Base-by-base conservation (phyloP, 768 basidiomycete species). In the Nidularia sp. region DNA sequence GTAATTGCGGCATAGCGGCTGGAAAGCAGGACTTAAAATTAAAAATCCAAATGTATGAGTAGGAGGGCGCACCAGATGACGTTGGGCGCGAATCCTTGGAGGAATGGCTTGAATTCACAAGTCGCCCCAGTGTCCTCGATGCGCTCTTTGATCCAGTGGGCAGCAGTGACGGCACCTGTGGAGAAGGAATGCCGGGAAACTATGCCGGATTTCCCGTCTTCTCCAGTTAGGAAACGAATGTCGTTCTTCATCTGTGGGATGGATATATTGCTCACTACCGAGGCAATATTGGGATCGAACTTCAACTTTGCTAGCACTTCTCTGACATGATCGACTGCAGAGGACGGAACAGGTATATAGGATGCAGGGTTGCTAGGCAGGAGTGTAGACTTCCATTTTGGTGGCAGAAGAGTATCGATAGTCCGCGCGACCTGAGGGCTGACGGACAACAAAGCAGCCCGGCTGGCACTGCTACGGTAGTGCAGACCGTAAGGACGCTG, bases 201-300 rank as follows among this genome's bases (percentile, higher is more conserved):
- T 57, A 95, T 88, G 8, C 80, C 80, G 6, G 88, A 90, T 41
- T 69, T 66, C n/a, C 70, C 75, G 58, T 86, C 84, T 65, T 97
- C 93, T 47, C 92, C 93, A 0, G 93, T 93, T 53, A 97, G 81
- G 64, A 83, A 94, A 48, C 84, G 79, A 45, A 94, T 77, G 66
- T 92, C 88, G 42, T 79, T 75, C 53, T 74, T 73, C 70, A 96
- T 81, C 58, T 83, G 78, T 7, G 77, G 65, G 10, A 86, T 57
- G 32, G 86, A 87, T 51, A 96, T 76, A 47, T 84, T 83, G 53
- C 80, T 77, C 25, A 93, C 81, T 52, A 89, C 73, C 35, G 78
- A 71, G 12, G 90, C 84, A 46, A 95, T 69, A 47, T 74, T 69
- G 7, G 90, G 82, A 59, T 89, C 74, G 63, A 92, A 93, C 60